Evolutionary conservation across 2,329 filamentous ascomycete genomes (phyloP).

Genomic region (Monosporascus sp.): DNA sequence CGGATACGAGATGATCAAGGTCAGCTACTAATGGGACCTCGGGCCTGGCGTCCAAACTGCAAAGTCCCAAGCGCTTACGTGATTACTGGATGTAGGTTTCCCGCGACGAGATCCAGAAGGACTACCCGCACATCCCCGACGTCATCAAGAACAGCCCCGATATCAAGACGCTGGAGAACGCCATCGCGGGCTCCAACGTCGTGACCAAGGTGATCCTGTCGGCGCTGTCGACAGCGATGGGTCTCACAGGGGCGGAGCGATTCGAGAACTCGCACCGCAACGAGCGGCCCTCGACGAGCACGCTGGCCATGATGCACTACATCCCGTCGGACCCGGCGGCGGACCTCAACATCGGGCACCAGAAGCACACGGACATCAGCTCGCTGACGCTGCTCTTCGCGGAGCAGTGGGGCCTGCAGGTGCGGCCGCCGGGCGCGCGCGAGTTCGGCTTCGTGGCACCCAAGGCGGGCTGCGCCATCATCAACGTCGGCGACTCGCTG

Average conservation of each 20-base stretch:
- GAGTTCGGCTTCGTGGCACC: constrained; percentile 51
- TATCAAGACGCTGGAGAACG: constrained; percentile 42
- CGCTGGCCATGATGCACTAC: constrained; percentile 52
- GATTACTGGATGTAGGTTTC: constrained; percentile 26
- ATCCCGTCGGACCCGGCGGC: constrained; percentile 37
- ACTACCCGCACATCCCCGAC: constrained; percentile 39
- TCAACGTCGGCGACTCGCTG: constrained; percentile 56
- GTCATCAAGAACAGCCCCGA: constrained; percentile 44
- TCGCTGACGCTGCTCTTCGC: constrained; percentile 50
- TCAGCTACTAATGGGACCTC: constrained; percentile 5
- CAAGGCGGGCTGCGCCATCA: constrained; percentile 44
- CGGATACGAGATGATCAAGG: constrained; percentile 50
- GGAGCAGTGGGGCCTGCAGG: constrained; percentile 53
- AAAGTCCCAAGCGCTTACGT: neutral
- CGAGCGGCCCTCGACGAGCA: constrained; percentile 42
- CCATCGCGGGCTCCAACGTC: constrained; percentile 45
- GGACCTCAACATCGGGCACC: constrained; percentile 43
- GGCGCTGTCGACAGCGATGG: constrained; percentile 43
- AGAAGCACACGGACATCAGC: constrained; percentile 54
- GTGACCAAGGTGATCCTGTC: constrained; percentile 45
- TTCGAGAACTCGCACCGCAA: constrained; percentile 49
- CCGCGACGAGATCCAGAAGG: constrained; percentile 44
- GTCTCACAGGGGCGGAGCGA: constrained; percentile 37
- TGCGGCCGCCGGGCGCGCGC: constrained; percentile 42
- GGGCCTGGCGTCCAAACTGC: too few species aligned